Conservation (phyloP, 2,329 filamentous ascomycete species). For the Pseudofabraea citricarpa region DNA sequence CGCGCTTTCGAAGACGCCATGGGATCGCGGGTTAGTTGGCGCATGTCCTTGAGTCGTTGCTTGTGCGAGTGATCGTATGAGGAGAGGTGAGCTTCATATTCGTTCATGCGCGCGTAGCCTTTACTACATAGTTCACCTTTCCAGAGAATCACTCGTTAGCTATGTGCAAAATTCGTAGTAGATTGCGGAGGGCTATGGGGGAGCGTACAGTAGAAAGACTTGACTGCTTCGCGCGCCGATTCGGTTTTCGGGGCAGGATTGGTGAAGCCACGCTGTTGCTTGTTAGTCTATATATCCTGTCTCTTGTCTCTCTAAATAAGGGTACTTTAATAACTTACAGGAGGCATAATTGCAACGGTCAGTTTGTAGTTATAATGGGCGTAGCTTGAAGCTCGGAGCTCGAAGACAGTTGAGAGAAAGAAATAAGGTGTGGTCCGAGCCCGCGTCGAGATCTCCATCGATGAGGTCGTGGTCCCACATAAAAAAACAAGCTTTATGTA, state of each 20-base stretch:
- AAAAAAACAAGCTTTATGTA: too few relatives aligned
- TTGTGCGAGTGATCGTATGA: constrained; percentile 96
- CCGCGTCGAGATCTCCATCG: too few relatives aligned
- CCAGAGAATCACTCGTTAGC: constrained; percentile 5
- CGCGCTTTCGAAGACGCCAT: constrained; percentile 59
- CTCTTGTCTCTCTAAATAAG: too few relatives aligned
- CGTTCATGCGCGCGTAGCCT: constrained; percentile 90
- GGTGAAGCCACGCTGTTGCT: constrained; percentile 40
- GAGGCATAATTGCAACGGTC: constrained; percentile 42
- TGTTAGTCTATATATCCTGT: too few relatives aligned
- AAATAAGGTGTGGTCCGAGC: constrained; percentile 22
- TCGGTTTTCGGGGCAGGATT: constrained; percentile 47
- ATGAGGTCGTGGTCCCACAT: too few relatives aligned
- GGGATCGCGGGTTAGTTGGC: constrained; percentile 72
- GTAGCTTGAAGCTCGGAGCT: not conserved
- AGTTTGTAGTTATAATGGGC: not conserved
- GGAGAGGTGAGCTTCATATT: constrained; percentile 90
- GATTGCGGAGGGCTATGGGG: not conserved
- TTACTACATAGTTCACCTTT: constrained; percentile 77
- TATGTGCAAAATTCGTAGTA: not conserved
- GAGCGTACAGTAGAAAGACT: constrained; percentile 67
- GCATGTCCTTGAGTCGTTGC: constrained; percentile 84
- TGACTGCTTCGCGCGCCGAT: constrained; percentile 69
- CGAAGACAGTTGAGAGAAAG: not conserved
- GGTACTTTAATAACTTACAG: constrained; percentile 41